These are phyloP conservation scores for Prunus mongolica DNA, from an alignment of 306 rosid species.

Conservation along the genomic window DNA sequence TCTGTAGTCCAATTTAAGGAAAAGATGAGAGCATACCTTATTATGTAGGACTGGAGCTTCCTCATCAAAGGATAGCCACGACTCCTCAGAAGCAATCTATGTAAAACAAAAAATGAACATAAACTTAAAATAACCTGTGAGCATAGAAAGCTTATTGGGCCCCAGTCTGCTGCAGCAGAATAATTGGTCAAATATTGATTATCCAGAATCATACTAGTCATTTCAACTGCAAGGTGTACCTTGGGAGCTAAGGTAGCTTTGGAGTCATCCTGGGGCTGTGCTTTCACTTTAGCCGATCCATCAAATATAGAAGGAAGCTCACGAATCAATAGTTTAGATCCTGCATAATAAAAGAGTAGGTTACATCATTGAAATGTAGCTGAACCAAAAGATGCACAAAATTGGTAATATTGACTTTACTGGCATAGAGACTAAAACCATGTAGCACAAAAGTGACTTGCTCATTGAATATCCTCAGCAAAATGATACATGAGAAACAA, in stretches of 20 bases:
- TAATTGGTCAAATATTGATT: neutral
- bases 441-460: neutral
- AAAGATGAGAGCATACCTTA: constrained; percentile 48
- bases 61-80: constrained; percentile 73
- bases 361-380: constrained; percentile 9
- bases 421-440: neutral
- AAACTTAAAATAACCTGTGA: neutral
- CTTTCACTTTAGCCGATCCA: constrained; percentile 71
- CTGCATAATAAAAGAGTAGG: constrained; percentile 29
- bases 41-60: constrained; percentile 75
- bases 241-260: constrained; percentile 81
- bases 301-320: constrained; percentile 88
- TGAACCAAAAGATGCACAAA: neutral
- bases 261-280: constrained; percentile 69
- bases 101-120: constrained; percentile 13
- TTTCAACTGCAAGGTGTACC: constrained; percentile 39
- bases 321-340: constrained; percentile 59
- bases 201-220: neutral
- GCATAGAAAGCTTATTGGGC: neutral
- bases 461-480: constrained; percentile 5
- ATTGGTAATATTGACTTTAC: neutral
- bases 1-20: constrained; percentile 25
- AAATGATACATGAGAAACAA: neutral
- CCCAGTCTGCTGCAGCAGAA: neutral
- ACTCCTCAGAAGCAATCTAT: constrained; percentile 73